Base-by-base conservation (phyloP, 805 yeast genomes). In the Lachancea sp. region DNA sequence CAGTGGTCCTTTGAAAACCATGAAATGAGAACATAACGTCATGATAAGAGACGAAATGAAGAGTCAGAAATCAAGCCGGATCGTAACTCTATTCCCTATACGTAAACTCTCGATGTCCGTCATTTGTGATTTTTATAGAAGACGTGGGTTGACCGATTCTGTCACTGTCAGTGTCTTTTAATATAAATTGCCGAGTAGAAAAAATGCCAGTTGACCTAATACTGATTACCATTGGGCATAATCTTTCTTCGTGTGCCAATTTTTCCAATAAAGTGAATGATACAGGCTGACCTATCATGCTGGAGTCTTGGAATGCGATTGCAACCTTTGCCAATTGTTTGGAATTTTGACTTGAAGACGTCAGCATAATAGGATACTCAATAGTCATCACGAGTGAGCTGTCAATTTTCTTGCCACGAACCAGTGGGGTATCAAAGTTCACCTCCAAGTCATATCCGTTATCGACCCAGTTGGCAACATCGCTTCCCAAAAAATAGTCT, bases 41-140 rank as follows among this genome's bases (percentile, higher is more conserved):
- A n/a, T n/a, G n/a, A n/a, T n/a, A n/a, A n/a, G n/a, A n/a, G n/a
- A n/a, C n/a, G n/a, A n/a, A n/a, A n/a, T n/a, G n/a, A n/a, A n/a
- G n/a, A n/a, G n/a, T n/a, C n/a, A n/a, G n/a, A n/a, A n/a, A n/a
- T n/a, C n/a, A n/a, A n/a, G n/a, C n/a, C n/a, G n/a, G n/a, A n/a
- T n/a, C n/a, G n/a, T n/a, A n/a, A n/a, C n/a, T n/a, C n/a, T 26
- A 23, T 11, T 25, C 36, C 24, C 38, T 25, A 29, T 40, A 36
- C 2, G 53, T 52, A 31, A 46, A 58, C 36, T 57, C 62, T n/a
- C 50, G 46, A 34, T 50, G 52, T 1, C 55, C 55, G 37, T 47
- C 54, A 9, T 33, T 17, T 2, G 41, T 46, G 13, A 38, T 43
- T 3, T 36, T 28, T 19, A 51, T 41, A n/a, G 47, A 45, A 28